Evolutionary conservation across 2,329 filamentous ascomycete species (phyloP).

Genomic region (Dactylellina leptospora): DNA sequence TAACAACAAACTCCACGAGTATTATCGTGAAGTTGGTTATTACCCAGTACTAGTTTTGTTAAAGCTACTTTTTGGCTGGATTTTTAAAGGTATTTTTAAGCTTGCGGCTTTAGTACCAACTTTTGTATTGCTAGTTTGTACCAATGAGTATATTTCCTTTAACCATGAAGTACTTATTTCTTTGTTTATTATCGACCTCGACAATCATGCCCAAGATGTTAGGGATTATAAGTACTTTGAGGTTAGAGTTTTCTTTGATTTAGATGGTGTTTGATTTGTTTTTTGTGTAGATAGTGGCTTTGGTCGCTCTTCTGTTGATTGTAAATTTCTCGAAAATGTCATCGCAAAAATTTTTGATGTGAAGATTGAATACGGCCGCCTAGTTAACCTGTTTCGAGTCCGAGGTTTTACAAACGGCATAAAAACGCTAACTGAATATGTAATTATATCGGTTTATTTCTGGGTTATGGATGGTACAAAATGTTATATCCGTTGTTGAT

Average conservation of each 20-base stretch:
- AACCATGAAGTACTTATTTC: no score
- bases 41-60: neutral
- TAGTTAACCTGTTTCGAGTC: neutral
- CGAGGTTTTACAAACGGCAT: neutral
- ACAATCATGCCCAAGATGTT: no score
- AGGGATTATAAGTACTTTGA: neutral
- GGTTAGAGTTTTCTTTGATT: neutral
- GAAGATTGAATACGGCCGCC: neutral
- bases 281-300: neutral
- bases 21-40: neutral
- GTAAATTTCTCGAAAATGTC: neutral
- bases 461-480: neutral
- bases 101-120: no score
- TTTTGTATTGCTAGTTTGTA: no score
- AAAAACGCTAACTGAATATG: neutral
- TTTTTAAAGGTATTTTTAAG: no score
- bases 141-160: no score
- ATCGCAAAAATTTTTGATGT: neutral
- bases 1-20: neutral
- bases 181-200: no score
- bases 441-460: neutral
- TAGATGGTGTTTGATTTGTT: neutral
- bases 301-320: neutral
- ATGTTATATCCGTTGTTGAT: neutral
- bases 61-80: neutral